Conservation (phyloP, 2,329 filamentous ascomycete genomes). For the Lasiodiplodia theobromae region DNA sequence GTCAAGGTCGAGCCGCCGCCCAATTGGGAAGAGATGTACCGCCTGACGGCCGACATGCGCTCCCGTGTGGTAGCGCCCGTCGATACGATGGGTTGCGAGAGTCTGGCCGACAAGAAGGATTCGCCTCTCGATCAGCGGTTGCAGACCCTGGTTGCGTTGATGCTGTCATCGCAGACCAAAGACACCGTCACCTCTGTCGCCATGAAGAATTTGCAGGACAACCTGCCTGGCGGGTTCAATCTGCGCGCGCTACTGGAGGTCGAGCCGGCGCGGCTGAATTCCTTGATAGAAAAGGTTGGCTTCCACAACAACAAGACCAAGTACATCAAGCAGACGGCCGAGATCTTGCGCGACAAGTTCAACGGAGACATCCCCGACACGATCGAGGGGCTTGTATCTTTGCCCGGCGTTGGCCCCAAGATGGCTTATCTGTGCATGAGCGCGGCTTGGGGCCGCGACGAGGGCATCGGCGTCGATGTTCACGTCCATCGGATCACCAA, state of each 20-base stretch:
- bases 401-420: constrained; percentile 91
- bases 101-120: constrained; percentile 65
- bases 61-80: constrained; percentile 78
- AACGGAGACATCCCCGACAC: constrained; percentile 80
- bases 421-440: constrained; percentile 92
- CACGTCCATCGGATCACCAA: constrained; percentile 96
- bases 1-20: constrained; percentile 68
- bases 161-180: constrained; percentile 93
- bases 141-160: constrained; percentile 85
- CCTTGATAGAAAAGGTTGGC: constrained; percentile 82
- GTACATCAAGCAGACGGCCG: constrained; percentile 77
- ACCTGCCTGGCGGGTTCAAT: constrained; percentile 72
- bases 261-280: constrained; percentile 70
- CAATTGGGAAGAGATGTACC: constrained; percentile 86
- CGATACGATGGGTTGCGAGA: constrained; percentile 96
- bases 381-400: constrained; percentile 74
- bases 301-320: constrained; percentile 96
- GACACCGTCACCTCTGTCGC: constrained; percentile 87
- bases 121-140: constrained; percentile 71
- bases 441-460: constrained; percentile 72
- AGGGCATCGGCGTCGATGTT: constrained; percentile 91
- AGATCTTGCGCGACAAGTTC: constrained; percentile 74
- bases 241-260: constrained; percentile 80
- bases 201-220: constrained; percentile 79
- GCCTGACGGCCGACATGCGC: constrained; percentile 78